phyloP scores from a whole-genome alignment of 768 basidiomycete genomes.

The Asterophora lycoperdoides region DNA sequence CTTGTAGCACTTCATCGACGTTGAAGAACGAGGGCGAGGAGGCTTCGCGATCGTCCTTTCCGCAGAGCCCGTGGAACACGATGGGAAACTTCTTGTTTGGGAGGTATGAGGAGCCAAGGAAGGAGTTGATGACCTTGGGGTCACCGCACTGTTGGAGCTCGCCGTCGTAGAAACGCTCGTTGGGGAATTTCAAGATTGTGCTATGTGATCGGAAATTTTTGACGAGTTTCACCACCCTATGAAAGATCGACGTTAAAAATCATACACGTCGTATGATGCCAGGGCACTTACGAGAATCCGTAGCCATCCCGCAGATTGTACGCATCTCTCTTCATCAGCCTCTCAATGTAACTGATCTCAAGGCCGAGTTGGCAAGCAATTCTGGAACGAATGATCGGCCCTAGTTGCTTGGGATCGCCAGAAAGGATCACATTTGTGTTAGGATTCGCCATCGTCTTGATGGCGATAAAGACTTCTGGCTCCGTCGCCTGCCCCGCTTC shows the following conservation, averaged over 20 bases:
- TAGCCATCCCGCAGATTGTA: conserved; percentile 33
- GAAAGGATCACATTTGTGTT: conserved; percentile 57
- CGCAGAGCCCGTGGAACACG: conserved; percentile 55
- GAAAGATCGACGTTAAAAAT: conserved; percentile 2
- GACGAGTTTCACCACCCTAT: conserved; percentile 56
- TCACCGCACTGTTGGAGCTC: conserved; percentile 49
- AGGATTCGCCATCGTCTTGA: conserved; percentile 54
- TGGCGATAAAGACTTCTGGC: conserved; percentile 57
- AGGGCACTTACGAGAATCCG: conserved; percentile 25
- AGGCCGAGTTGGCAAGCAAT: conserved; percentile 56
- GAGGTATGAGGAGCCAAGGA: conserved; percentile 36
- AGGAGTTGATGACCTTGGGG: conserved; percentile 34
- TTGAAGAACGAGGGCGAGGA: conserved; percentile 73
- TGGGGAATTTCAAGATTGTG: conserved; percentile 58
- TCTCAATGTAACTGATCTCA: conserved; percentile 57
- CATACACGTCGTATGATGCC: not conserved
- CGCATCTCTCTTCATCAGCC: conserved; percentile 46
- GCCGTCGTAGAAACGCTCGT: conserved; percentile 52
- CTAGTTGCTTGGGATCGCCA: conserved; percentile 70
- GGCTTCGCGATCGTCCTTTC: conserved; percentile 63
- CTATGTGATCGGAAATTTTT: conserved; percentile 66
- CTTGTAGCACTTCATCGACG: conserved; percentile 50
- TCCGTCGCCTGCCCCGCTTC: conserved; percentile 74
- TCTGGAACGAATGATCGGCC: conserved; percentile 59
- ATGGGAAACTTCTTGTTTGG: conserved; percentile 50